A percentile compares a stretch with the other conserved stretches of the same genome.
phyloP scores from a whole-genome alignment of 2,329 filamentous ascomycete genomes.

The Leptographium galeiforme region DNA sequence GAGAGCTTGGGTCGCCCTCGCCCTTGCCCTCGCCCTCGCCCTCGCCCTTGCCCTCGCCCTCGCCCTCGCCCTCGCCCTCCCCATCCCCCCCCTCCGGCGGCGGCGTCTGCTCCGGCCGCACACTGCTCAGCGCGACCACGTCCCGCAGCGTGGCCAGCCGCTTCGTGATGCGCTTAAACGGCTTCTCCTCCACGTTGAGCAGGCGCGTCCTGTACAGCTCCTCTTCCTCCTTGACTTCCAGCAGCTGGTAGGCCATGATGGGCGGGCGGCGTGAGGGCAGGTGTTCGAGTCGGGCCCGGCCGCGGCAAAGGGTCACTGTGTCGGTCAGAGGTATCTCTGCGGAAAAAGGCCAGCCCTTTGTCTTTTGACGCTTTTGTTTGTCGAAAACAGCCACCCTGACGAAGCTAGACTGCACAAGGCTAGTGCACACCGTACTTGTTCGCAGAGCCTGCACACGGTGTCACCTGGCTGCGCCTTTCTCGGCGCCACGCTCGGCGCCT shows the following conservation, averaged over 20 bases:
- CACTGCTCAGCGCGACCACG: slow-evolving; percentile 35
- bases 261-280: not conserved
- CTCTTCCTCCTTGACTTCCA: slow-evolving; percentile 66
- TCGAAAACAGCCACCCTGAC: too few species aligned
- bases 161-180: slow-evolving; percentile 79
- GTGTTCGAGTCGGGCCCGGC: not conserved
- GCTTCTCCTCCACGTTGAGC: slow-evolving; percentile 80
- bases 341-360: too few species aligned
- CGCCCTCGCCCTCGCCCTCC: slow-evolving; percentile 4
- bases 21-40: slow-evolving; percentile 5
- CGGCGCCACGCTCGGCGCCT: too few species aligned
- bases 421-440: too few species aligned
- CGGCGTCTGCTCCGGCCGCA: slow-evolving; percentile 47
- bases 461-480: too few species aligned
- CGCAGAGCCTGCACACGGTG: too few species aligned
- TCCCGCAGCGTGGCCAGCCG: slow-evolving; percentile 58
- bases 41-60: slow-evolving; percentile 10
- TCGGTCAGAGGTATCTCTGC: too few species aligned
- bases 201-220: slow-evolving; percentile 79
- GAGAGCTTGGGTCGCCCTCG: slow-evolving; percentile 12
- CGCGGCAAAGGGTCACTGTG: too few species aligned
- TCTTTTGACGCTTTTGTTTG: too few species aligned
- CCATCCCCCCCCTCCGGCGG: slow-evolving; percentile 38
- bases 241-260: slow-evolving; percentile 40
- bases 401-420: too few species aligned